Base-by-base conservation (phyloP, 2,329 filamentous ascomycete genomes). In the Atkinsonella hypoxylon region DNA sequence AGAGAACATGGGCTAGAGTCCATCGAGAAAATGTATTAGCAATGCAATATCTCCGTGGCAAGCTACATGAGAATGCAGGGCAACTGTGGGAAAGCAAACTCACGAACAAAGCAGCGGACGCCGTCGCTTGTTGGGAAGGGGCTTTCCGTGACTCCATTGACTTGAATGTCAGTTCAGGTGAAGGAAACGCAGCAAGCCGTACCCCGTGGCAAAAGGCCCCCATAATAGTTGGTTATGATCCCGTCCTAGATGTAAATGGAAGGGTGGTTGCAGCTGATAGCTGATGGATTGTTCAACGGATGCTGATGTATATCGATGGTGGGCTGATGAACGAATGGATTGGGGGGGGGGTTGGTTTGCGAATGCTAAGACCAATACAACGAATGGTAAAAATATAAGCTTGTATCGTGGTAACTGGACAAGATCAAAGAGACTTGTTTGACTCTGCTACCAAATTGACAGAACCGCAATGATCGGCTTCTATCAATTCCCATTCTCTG, bases 1-100 rank as follows among this genome's bases (percentile, higher is more conserved):
- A 17, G 64, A 53, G 54, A 76, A 76, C 46, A 63, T 57, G 44
- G 61, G 65, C 74, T 76, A 54, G 20, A 30, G 9, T 17, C 41
- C 15, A n/a, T 30, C 13, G 31, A 2, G 20, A 31, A 31, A 5
- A 42, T 8, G 3, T 20, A 30, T 49, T 43, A 49, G 47, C 20
- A 22, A n/a, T 3, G 13, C n/a, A 11, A 13, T 15, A 4, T 6
- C 4, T 4, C 18, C 2, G 8, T 22, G 41, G 22, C 15, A 22
- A n/a, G 30, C 42, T 12, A 48, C 34, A 45, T 30, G 12, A 13
- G 12, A 15, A 11, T n/a, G 22, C 1, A 41, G 9, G 22, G 8
- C 17, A n/a, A 31, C 26, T 11, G 17, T 11, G 32, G 13, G 4
- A 22, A 32, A 9, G n/a, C 15, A 41, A 7, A 54, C 54, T 52